Base-by-base conservation (phyloP, 139 green algal species). In the Pycnococcus provasolii region DNA sequence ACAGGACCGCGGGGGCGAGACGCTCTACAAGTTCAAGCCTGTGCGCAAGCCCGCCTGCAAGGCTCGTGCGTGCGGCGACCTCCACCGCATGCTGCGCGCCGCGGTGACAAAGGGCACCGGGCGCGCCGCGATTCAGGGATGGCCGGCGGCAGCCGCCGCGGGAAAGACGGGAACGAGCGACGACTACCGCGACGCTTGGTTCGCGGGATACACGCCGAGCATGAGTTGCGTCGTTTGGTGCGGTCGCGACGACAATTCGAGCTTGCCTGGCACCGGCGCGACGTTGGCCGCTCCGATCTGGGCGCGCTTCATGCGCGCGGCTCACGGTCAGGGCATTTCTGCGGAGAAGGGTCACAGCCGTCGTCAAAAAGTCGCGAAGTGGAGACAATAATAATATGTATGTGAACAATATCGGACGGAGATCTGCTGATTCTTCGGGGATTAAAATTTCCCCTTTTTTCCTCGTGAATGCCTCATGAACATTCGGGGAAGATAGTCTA, bases 91-190 rank as follows among this genome's bases (percentile, higher is more conserved):
- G 71, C 64, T 77, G 37, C 62, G 71, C 39, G n/a, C 4, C 3
- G 66, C 64, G 3, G 66, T 75, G 42, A 73, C 69, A 37, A 47
- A 45, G 1, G 77, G 77, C 42, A 83, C 77, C 0, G 77, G 77
- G 4, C 61, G 69, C 26, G 65, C 72, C 1, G 77, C 77, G 0
- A 40, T 9, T 9, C 42, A 66, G 44, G 77, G 74, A 37, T 71
- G 76, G 41, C 76, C 63, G 37, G 69, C 64, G 7, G n/a, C 45
- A 2, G 40, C n/a, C 26, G 67, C 67, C 1, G 79, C 79, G 3
- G 79, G 79, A 39, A 85, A 85, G 64, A 85, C 79, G 1, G 79
- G 79, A 47, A 84, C 79, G 4, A 74, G 53, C 4, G 79, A 85
- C 57, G 79, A 78, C 43, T 79, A 73, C 62, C 45, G 79, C 11